phyloP scores from a whole-genome alignment of 2,329 filamentous ascomycete genomes.

The Aureobasidium uvarum region DNA sequence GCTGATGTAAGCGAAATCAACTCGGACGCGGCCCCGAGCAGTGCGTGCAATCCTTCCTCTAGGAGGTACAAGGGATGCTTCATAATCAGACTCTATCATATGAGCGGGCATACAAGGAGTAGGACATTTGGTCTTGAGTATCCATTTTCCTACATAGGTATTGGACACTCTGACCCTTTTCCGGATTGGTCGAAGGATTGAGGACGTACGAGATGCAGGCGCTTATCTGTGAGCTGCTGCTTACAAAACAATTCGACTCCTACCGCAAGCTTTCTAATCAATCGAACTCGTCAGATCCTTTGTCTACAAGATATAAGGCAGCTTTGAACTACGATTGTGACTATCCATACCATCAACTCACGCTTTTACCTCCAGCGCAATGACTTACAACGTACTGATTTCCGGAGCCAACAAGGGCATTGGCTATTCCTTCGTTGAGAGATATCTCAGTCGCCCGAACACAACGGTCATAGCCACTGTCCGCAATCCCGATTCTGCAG shows the following conservation, averaged over 20 bases:
- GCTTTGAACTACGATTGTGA: not conserved
- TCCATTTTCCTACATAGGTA: not conserved
- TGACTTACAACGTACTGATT: not conserved
- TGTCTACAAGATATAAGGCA: not conserved
- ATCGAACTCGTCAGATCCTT: too few relatives aligned
- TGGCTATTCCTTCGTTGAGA: conserved; percentile 3
- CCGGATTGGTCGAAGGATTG: not conserved
- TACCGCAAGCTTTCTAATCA: too few relatives aligned
- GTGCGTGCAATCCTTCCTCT: not conserved
- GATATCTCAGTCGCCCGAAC: conserved; percentile 23
- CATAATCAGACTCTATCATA: not conserved
- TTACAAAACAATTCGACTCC: not conserved
- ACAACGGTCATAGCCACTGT: conserved; percentile 29
- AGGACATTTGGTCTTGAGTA: not conserved
- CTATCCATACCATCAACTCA: not conserved
- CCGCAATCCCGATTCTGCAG: conserved; percentile 17
- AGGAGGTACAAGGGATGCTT: not conserved
- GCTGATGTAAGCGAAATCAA: not conserved
- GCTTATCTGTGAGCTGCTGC: not conserved
- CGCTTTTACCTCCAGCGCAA: not conserved
- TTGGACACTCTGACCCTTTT: not conserved
- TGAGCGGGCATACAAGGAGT: not conserved
- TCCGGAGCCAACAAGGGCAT: conserved; percentile 9
- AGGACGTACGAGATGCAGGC: not conserved
- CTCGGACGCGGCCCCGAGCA: not conserved